These are phyloP conservation scores for Diutina sp. DNA, from an alignment of 1,139 yeast genomes.

Conservation along the genomic window DNA sequence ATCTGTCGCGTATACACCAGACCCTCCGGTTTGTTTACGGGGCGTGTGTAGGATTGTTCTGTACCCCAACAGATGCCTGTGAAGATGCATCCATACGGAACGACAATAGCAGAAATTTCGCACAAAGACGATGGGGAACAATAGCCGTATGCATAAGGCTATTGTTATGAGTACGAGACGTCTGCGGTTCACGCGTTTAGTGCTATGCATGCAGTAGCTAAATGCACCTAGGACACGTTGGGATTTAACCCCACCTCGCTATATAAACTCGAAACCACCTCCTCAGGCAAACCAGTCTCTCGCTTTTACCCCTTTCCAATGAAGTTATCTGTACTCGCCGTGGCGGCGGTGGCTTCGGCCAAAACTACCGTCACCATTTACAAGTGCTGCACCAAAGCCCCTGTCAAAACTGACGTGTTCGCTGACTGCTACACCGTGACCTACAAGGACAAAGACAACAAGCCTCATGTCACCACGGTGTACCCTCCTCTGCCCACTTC, in stretches of 20 bases:
- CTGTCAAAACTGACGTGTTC: background rate
- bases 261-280: background rate
- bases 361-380: background rate
- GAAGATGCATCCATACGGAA: background rate
- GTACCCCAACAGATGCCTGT: background rate
- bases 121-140: background rate
- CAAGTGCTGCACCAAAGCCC: constrained; percentile 1
- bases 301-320: background rate
- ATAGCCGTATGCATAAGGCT: background rate
- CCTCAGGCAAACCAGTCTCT: background rate
- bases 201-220: background rate
- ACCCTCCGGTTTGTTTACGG: background rate
- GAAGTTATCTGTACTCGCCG: background rate
- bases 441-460: background rate
- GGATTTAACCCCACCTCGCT: background rate
- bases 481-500: background rate
- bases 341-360: background rate
- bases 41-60: background rate
- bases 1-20: background rate
- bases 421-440: background rate
- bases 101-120: background rate
- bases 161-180: background rate
- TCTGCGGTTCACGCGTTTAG: background rate
- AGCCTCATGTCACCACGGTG: background rate
- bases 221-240: background rate